Conservation (phyloP, 192 early-diverging fungal genomes). For the Backusella westeae region DNA sequence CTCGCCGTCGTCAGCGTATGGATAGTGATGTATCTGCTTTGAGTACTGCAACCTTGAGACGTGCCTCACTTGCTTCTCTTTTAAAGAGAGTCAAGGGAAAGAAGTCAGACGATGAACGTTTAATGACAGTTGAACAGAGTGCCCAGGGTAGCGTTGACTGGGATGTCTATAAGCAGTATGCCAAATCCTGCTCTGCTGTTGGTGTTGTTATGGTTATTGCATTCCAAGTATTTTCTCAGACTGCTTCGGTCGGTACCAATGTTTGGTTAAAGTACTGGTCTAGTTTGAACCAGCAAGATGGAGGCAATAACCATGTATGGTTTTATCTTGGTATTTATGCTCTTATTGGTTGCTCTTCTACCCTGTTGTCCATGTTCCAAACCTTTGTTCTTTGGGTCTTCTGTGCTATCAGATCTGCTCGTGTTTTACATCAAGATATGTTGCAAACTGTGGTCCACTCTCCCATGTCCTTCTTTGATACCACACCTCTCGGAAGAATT, state of each 20-base stretch:
- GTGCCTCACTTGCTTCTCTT: slow-evolving; percentile 54
- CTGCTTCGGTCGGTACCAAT: slow-evolving; percentile 56
- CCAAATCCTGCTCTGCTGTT: slow-evolving; percentile 66
- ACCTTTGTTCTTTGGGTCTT: slow-evolving; percentile 73
- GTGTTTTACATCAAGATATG: slow-evolving; percentile 72
- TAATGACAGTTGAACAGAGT: slow-evolving; percentile 81
- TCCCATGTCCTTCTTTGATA: slow-evolving; percentile 78
- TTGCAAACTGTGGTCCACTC: slow-evolving; percentile 66
- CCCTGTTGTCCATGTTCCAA: slow-evolving; percentile 64
- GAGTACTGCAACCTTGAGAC: slow-evolving; percentile 49
- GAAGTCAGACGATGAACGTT: slow-evolving; percentile 32
- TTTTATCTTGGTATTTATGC: slow-evolving; percentile 83
- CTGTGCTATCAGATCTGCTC: slow-evolving; percentile 80
- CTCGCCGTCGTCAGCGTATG: neutral
- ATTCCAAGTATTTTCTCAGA: slow-evolving; percentile 56
- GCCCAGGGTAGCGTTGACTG: slow-evolving; percentile 80
- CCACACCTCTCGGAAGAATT: slow-evolving; percentile 81
- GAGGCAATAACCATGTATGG: slow-evolving; percentile 39
- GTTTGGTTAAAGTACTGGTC: slow-evolving; percentile 79
- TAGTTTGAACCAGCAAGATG: slow-evolving; percentile 47
- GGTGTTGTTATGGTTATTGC: slow-evolving; percentile 57
- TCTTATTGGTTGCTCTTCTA: slow-evolving; percentile 66
- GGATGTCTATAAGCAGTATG: slow-evolving; percentile 81
- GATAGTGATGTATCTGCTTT: slow-evolving; percentile 12
- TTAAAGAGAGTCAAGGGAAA: slow-evolving; percentile 4